Percentiles rank a stretch among this genome's conserved stretches.
phyloP scores from a whole-genome alignment of 345 rosid species.

The Hypericum androsaemum region DNA sequence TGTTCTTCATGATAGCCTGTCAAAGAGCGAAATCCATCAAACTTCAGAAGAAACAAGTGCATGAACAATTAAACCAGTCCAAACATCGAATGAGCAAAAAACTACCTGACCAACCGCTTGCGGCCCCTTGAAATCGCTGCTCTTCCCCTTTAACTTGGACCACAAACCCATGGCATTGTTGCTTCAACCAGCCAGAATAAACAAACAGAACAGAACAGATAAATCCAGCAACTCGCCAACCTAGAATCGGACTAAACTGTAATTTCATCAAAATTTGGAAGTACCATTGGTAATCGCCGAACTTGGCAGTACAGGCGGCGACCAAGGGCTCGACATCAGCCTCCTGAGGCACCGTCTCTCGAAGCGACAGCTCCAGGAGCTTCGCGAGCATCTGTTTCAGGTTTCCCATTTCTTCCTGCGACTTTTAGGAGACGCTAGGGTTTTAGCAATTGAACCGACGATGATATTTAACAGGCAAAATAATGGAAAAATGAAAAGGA shows the following conservation, averaged over 20 bases:
- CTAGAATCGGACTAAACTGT: no score
- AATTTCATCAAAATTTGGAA: background rate
- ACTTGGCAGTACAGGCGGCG: constrained; percentile 53
- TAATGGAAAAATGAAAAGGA: background rate
- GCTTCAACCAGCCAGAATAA: constrained; percentile 23
- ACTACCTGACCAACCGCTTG: constrained; percentile 79
- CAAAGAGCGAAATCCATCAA: constrained; percentile 3
- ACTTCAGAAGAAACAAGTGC: background rate
- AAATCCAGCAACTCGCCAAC: no score
- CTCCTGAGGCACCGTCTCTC: constrained; percentile 47
- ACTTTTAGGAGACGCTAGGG: no score
- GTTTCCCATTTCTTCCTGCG: constrained; percentile 42
- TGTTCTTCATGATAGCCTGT: constrained; percentile 65
- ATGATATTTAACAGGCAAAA: no score
- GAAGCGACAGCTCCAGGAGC: constrained; percentile 53
- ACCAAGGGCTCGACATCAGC: constrained; percentile 55
- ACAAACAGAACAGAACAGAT: no score
- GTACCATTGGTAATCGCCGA: constrained; percentile 95
- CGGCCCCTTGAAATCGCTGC: constrained; percentile 56
- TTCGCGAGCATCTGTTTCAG: constrained; percentile 49
- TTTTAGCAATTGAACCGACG: no score
- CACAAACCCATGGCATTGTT: constrained; percentile 90
- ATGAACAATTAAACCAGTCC: background rate
- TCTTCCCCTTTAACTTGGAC: constrained; percentile 62
- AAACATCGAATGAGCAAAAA: background rate